A percentile compares a stretch with the other conserved stretches of the same genome.
phyloP scores from a whole-genome alignment of 1,284 basidiomycete genomes.

The Ceratobasidium sp. region DNA sequence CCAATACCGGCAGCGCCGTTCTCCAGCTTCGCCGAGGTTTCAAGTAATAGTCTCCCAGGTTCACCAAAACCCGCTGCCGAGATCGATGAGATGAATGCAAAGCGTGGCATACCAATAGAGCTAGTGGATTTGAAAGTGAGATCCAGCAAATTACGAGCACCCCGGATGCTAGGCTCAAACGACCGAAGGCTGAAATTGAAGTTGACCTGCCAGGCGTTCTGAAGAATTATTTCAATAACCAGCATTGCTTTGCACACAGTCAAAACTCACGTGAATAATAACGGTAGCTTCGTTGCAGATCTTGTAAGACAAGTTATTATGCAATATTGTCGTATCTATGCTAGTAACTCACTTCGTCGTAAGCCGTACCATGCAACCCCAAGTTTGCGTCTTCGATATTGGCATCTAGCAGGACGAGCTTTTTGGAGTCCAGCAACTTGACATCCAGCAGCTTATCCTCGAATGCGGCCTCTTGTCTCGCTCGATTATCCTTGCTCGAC shows the following conservation, averaged over 20 bases:
- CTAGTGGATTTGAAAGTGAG: constrained; percentile 30
- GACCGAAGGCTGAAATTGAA: constrained; percentile 38
- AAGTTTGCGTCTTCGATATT: constrained; percentile 43
- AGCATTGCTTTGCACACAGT: too few relatives aligned
- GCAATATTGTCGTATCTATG: background rate
- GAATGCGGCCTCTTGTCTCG: background rate
- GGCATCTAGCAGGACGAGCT: constrained; percentile 42
- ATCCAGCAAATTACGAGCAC: constrained; percentile 34
- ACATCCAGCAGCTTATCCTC: constrained; percentile 18
- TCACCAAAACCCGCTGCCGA: background rate
- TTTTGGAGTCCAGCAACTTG: constrained; percentile 1
- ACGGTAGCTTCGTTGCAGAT: constrained; percentile 46
- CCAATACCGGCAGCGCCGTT: background rate
- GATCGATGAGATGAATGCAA: constrained; percentile 5
- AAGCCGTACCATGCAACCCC: constrained; percentile 43
- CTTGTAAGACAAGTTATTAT: background rate
- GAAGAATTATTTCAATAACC: background rate
- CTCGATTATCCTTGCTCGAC: too few relatives aligned
- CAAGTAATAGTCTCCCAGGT: background rate
- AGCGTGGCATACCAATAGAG: background rate
- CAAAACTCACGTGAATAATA: constrained; percentile 46
- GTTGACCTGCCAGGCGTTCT: constrained; percentile 46
- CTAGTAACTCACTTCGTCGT: constrained; percentile 46
- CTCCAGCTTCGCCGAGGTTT: background rate
- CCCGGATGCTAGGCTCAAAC: constrained; percentile 39